Percentiles rank a stretch among this genome's conserved stretches.
Conservation (phyloP, 2,329 filamentous ascomycete genomes). For the Fusarium sp. region DNA sequence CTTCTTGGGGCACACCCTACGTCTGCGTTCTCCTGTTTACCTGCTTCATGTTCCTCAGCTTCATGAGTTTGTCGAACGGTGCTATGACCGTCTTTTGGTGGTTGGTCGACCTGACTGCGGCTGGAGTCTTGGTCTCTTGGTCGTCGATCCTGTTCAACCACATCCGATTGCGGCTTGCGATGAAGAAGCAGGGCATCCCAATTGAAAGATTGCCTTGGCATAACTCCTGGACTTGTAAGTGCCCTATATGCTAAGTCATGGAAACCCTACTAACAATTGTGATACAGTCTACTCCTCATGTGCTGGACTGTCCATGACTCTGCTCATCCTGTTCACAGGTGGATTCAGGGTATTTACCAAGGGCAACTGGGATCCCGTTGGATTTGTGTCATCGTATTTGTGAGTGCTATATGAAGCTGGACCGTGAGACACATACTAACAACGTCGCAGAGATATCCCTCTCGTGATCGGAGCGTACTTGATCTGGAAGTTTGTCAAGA, state of each 20-base stretch:
- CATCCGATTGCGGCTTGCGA: slow-evolving; percentile 68
- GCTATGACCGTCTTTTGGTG: slow-evolving; percentile 77
- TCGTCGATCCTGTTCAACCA: slow-evolving; percentile 72
- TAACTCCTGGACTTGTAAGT: slow-evolving; percentile 73
- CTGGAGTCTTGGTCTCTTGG: slow-evolving; percentile 76
- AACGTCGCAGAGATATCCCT: slow-evolving; percentile 67
- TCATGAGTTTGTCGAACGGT: slow-evolving; percentile 69
- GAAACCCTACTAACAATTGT: background rate
- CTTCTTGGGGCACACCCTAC: slow-evolving; percentile 74
- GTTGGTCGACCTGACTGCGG: slow-evolving; percentile 73
- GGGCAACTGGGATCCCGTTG: slow-evolving; percentile 70
- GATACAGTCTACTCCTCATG: slow-evolving; percentile 72
- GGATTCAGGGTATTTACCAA: slow-evolving; percentile 75
- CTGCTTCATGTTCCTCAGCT: slow-evolving; percentile 70
- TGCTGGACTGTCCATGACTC: slow-evolving; percentile 70
- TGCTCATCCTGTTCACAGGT: slow-evolving; percentile 77
- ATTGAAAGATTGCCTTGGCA: slow-evolving; percentile 70
- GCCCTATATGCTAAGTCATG: background rate
- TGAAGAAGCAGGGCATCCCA: slow-evolving; percentile 69
- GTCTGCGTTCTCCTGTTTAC: slow-evolving; percentile 68
- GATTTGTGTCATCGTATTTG: slow-evolving; percentile 75
- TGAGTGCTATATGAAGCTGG: slow-evolving; percentile 55
- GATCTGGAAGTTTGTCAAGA: slow-evolving; percentile 77
- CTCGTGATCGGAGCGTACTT: slow-evolving; percentile 70
- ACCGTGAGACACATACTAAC: slow-evolving; percentile 20